phyloP scores from a whole-genome alignment of 2,329 filamentous ascomycete genomes.

The Penicillium sp. region DNA sequence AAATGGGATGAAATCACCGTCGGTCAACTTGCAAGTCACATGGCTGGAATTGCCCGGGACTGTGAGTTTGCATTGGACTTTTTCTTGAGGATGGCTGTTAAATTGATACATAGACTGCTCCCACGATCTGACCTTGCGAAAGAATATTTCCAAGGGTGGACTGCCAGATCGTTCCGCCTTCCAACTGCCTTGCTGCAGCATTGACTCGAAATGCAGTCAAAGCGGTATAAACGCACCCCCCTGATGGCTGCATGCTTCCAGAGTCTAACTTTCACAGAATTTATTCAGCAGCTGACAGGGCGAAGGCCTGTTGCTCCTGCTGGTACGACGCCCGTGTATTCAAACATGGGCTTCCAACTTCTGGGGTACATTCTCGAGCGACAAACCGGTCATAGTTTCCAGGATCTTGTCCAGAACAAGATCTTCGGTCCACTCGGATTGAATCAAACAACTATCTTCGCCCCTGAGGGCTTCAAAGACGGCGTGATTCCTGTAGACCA shows the following conservation, averaged over 20 bases:
- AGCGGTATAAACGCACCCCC: conserved; percentile 1
- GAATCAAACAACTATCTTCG: conserved; percentile 30
- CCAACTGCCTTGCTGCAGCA: conserved; percentile 4
- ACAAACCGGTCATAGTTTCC: conserved; percentile 35
- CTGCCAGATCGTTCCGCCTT: not conserved
- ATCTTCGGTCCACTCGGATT: conserved; percentile 31
- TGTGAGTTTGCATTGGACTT: conserved; percentile 12
- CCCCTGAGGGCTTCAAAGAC: conserved; percentile 28
- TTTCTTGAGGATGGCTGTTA: not conserved
- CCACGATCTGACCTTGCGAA: not conserved
- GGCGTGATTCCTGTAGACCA: conserved; percentile 38
- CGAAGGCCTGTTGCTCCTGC: conserved; percentile 29
- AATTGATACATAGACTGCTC: conserved; percentile 4
- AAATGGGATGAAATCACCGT: conserved; percentile 23
- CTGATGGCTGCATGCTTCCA: not conserved
- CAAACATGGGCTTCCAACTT: conserved; percentile 41
- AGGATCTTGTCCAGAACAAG: conserved; percentile 28
- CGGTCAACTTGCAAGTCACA: conserved; percentile 24
- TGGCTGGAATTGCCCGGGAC: conserved; percentile 18
- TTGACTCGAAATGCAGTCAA: conserved; percentile 4
- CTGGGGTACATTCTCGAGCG: conserved; percentile 38
- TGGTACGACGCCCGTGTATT: conserved; percentile 37
- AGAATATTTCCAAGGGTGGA: not conserved
- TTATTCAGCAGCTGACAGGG: conserved; percentile 31
- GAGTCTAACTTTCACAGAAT: conserved; percentile 6